Conservation (phyloP, 148 eudicot genomes). For the Arctostaphylos glauca region DNA sequence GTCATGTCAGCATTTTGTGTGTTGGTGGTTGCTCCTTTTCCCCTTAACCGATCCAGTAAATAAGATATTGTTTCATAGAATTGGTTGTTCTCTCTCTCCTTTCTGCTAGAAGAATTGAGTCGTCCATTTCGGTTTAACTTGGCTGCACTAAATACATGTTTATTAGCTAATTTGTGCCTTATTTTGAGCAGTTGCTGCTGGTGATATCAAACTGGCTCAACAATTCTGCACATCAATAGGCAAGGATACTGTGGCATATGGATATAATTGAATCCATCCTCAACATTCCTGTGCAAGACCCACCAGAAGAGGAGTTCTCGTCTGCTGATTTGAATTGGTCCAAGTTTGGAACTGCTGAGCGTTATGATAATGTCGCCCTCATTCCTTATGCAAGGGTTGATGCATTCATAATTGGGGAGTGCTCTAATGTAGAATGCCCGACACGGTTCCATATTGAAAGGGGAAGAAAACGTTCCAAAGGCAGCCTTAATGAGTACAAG, state of each 20-base stretch:
- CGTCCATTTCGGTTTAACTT: too few relatives aligned
- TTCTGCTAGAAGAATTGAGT: too few relatives aligned
- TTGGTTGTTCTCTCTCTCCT: too few relatives aligned
- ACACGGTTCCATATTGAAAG: constrained; percentile 94
- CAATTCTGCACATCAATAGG: neutral
- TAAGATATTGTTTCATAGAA: too few relatives aligned
- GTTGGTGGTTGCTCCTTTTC: neutral
- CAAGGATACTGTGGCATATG: constrained; percentile 34
- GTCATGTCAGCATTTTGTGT: neutral
- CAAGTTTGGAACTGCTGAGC: constrained; percentile 71
- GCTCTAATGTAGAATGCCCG: constrained; percentile 77
- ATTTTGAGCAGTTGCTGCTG: constrained; percentile 16
- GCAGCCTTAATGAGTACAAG: constrained; percentile 73
- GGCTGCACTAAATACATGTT: neutral
- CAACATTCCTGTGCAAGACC: constrained; percentile 69
- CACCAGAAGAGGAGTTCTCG: constrained; percentile 67
- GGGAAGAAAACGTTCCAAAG: constrained; percentile 72
- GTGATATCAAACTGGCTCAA: constrained; percentile 19
- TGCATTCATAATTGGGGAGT: constrained; percentile 85
- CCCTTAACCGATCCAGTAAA: neutral
- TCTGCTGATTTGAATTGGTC: constrained; percentile 75
- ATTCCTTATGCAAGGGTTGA: constrained; percentile 85
- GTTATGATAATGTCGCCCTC: constrained; percentile 76
- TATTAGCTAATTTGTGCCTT: neutral
- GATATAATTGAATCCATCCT: constrained; percentile 64